Evolutionary conservation across 228 moss, liverwort and hornwort species (phyloP).

Genomic region (Sphagnum fallax): DNA sequence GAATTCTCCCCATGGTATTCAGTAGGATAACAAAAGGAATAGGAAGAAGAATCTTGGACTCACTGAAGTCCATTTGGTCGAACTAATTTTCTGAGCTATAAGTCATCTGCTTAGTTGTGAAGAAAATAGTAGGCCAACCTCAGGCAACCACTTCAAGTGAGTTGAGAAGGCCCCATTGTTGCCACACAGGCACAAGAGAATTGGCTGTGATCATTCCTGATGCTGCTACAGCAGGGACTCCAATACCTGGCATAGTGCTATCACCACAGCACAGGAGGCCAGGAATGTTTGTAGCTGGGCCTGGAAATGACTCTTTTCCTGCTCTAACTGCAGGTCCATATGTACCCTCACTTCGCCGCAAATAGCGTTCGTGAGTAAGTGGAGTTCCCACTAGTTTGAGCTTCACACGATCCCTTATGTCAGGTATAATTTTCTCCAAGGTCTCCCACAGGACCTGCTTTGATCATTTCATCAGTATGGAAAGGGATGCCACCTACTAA

Average conservation of each 20-base stretch:
- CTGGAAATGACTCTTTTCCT: constrained; percentile 59
- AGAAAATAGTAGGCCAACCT: background rate
- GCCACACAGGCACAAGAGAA: constrained; percentile 75
- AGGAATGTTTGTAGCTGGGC: constrained; percentile 49
- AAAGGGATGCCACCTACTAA: too few relatives aligned
- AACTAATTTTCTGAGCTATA: too few relatives aligned
- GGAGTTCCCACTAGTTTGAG: constrained; percentile 75
- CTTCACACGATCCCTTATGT: constrained; percentile 54
- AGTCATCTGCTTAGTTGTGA: too few relatives aligned
- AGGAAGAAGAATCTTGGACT: too few relatives aligned
- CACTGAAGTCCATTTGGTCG: too few relatives aligned
- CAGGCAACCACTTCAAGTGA: constrained; percentile 23
- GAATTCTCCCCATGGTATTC: too few relatives aligned
- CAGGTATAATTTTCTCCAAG: constrained; percentile 67
- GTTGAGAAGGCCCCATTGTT: constrained; percentile 56
- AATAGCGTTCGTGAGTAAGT: constrained; percentile 73
- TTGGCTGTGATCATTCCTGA: constrained; percentile 82
- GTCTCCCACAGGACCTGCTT: constrained; percentile 62
- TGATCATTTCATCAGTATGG: too few relatives aligned
- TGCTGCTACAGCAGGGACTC: constrained; percentile 79
- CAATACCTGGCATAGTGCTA: constrained; percentile 83
- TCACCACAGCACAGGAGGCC: constrained; percentile 74
- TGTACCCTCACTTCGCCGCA: constrained; percentile 63
- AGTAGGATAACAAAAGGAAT: too few relatives aligned
- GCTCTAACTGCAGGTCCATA: constrained; percentile 75